Percentiles rank a stretch among this genome's conserved stretches.
Conservation (phyloP, 257 asterid genomes). For the Ocimum tenuiflorum region DNA sequence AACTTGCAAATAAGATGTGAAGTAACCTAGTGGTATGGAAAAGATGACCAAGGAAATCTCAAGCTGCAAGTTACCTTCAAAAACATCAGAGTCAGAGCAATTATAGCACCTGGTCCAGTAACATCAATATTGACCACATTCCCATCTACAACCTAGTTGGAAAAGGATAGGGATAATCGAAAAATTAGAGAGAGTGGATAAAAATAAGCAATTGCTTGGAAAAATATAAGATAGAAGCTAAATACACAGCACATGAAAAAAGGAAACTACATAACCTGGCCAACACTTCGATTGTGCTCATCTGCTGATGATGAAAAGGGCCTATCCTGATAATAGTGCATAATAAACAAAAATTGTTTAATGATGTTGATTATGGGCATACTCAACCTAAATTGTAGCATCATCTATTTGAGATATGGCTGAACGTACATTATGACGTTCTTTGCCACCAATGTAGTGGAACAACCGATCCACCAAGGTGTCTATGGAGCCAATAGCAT, state of each 20-base stretch:
- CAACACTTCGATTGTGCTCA: slow-evolving; percentile 62
- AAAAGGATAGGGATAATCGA: slow-evolving; percentile 20
- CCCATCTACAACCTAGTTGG: slow-evolving; percentile 59
- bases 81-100: slow-evolving; percentile 81
- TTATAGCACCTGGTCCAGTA: slow-evolving; percentile 91
- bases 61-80: slow-evolving; percentile 57
- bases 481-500: slow-evolving; percentile 73
- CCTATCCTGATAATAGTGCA: slow-evolving; percentile 46
- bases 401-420: slow-evolving; percentile 16
- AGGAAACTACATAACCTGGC: slow-evolving; percentile 52
- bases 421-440: slow-evolving; percentile 49
- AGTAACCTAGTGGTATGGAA: not conserved
- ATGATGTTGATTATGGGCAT: slow-evolving; percentile 13
- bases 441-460: slow-evolving; percentile 79
- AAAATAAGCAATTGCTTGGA: slow-evolving; percentile 1
- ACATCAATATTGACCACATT: slow-evolving; percentile 69
- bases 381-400: slow-evolving; percentile 5
- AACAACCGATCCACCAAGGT: slow-evolving; percentile 71
- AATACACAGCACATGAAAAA: not conserved
- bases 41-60: slow-evolving; percentile 9
- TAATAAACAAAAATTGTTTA: slow-evolving; percentile 19
- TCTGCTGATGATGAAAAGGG: slow-evolving; percentile 41
- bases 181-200: slow-evolving; percentile 11
- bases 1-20: slow-evolving; percentile 10
- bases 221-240: not conserved